Evolutionary conservation across 106 monocot species (phyloP).

Genomic region (Posidonia australis): DNA sequence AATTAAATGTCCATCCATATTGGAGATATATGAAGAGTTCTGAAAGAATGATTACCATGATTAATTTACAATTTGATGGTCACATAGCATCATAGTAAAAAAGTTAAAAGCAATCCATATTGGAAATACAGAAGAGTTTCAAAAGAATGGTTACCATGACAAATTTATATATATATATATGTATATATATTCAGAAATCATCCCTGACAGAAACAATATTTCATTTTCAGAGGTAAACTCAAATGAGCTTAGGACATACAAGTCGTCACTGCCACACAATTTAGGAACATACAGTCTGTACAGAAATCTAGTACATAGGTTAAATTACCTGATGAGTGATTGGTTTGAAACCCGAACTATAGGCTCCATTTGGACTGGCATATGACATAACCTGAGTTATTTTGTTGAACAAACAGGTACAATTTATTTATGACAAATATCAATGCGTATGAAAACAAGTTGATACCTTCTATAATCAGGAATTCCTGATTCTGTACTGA

Average conservation of each 20-base stretch:
- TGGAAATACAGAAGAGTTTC: no score
- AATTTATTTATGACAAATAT: neutral
- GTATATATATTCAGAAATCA: neutral
- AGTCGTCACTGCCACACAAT: neutral
- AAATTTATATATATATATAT: neutral
- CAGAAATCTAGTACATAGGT: neutral
- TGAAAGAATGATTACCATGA: neutral
- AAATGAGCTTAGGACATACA: no score
- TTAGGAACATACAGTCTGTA: neutral
- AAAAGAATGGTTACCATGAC: no score
- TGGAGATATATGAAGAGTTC: no score
- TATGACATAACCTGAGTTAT: conserved; percentile 1
- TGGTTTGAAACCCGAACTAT: conserved; percentile 95
- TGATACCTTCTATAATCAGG: conserved; percentile 96
- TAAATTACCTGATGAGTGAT: conserved; percentile 79
- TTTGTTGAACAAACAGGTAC: neutral
- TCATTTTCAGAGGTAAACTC: neutral
- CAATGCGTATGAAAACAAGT: neutral
- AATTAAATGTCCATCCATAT: no score
- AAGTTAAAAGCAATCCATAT: no score
- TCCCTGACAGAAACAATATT: neutral
- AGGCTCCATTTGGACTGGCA: conserved; percentile 95
- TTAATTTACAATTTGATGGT: no score
- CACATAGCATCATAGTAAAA: no score
- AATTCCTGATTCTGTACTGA: conserved; percentile 98